Evolutionary conservation across 306 rosid species (phyloP), one percentile per base, ranked within the genome.

Genomic region (Gastrolobium bilobum): DNA sequence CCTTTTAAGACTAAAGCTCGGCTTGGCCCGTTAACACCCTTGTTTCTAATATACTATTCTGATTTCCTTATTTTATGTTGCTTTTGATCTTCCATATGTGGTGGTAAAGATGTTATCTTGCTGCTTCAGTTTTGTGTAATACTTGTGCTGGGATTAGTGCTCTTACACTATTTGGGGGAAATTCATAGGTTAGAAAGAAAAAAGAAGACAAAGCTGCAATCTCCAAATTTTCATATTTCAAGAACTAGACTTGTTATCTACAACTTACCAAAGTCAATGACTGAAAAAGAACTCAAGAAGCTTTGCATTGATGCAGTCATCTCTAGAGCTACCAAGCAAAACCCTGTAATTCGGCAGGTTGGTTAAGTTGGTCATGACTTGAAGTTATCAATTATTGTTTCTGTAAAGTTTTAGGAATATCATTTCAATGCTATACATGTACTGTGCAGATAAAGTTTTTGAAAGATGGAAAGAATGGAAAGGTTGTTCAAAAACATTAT

Each of bases 201-300:
- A 81, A 91, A 93, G 89, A 79, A 47, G 67, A 88, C 87, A 51
- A 95, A 95, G 88, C 97, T 95, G 77, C 89, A 91, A 76, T 95
- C 99, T 64, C 99, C 99, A 80, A 95, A 95, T 85, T 93, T 95
- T 75, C 99, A 95, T 83, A 88, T 95, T 75, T 95, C 99, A 3
- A 89, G 81, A 84, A 95, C 87, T 51, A 91, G 99, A 82, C 91
- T 95, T 50, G 64, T 95, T 14, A 85, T 95, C 65, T 86, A 91
- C 89, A 95, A 95, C 88, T 79, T 95, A 72, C 96, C 96, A 0
- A 93, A 91, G 89, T 87, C 98, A 52, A 93, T 90, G 98, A 82
- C 79, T 11, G 99, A 91, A 80, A 93, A 86, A 72, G 76, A 82
- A 76, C 97, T 95, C 11, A 91, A 91, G 83, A 91, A 88, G 83